Evolutionary conservation across 2,329 filamentous ascomycete genomes (phyloP).

Genomic region (Aspergillus transmontanensis): DNA sequence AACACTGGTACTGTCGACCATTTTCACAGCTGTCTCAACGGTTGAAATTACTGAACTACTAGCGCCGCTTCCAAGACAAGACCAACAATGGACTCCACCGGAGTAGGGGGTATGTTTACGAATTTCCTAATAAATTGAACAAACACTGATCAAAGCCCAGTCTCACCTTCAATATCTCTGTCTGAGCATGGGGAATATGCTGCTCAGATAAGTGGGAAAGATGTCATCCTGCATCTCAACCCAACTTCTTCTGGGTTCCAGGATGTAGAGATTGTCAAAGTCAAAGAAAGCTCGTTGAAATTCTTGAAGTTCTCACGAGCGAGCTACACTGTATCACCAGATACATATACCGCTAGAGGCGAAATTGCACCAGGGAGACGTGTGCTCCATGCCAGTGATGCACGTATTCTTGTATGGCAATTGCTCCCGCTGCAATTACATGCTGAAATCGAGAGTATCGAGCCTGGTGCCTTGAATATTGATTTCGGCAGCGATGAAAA

Average conservation of each 20-base stretch:
- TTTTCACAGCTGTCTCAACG: not conserved
- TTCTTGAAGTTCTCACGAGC: slow-evolving; percentile 34
- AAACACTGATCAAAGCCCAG: slow-evolving; percentile 8
- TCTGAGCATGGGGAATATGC: slow-evolving; percentile 35
- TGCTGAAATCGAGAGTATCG: slow-evolving; percentile 45
- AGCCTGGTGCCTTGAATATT: slow-evolving; percentile 36
- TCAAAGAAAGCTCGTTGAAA: slow-evolving; percentile 35
- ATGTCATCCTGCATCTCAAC: slow-evolving; percentile 36
- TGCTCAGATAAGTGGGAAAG: slow-evolving; percentile 33
- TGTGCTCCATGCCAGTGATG: slow-evolving; percentile 37
- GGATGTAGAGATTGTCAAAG: slow-evolving; percentile 33
- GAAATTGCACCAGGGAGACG: slow-evolving; percentile 28
- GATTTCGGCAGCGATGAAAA: slow-evolving; percentile 42
- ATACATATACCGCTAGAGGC: not conserved
- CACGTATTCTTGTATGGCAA: slow-evolving; percentile 41
- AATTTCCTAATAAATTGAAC: not conserved
- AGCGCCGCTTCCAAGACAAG: not conserved
- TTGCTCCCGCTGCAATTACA: slow-evolving; percentile 38
- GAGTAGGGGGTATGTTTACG: slow-evolving; percentile 26
- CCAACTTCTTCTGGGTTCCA: slow-evolving; percentile 31
- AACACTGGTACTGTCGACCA: not conserved
- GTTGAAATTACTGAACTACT: not conserved
- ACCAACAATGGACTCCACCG: slow-evolving; percentile 33
- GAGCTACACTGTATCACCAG: not conserved
- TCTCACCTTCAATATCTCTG: slow-evolving; percentile 22